phyloP scores from a whole-genome alignment of 257 asterid species.

The Solanum etuberosum region DNA sequence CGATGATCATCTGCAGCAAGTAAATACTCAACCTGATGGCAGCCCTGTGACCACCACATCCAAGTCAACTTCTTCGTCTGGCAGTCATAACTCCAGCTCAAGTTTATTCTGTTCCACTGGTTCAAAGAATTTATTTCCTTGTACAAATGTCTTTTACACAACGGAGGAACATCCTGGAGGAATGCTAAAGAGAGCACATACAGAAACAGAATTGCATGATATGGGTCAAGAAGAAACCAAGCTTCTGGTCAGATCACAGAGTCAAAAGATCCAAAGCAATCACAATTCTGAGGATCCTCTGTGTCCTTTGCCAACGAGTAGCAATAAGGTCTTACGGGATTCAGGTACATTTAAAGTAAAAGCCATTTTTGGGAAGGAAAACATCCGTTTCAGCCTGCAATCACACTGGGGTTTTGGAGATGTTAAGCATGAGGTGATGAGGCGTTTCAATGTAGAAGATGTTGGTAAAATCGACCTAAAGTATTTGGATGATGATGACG shows the following conservation, averaged over 20 bases:
- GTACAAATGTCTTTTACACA: conserved; percentile 9
- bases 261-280: conserved; percentile 38
- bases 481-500: conserved; percentile 67
- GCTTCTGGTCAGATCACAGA: conserved; percentile 41
- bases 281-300: conserved; percentile 26
- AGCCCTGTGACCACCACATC: conserved; percentile 29
- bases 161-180: conserved; percentile 26
- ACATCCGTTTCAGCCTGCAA: conserved; percentile 54
- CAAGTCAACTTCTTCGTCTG: conserved; percentile 48
- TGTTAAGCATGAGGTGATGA: conserved; percentile 35
- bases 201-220: conserved; percentile 43
- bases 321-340: conserved; percentile 13
- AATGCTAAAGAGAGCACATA: conserved; percentile 27
- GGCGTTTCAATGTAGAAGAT: conserved; percentile 53
- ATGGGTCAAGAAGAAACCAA: conserved; percentile 37
- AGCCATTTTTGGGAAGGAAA: conserved; percentile 64
- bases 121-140: conserved; percentile 27
- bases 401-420: conserved; percentile 47
- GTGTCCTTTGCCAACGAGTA: conserved; percentile 19
- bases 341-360: conserved; percentile 34
- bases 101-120: conserved; percentile 47
- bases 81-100: conserved; percentile 63
- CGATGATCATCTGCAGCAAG: conserved; percentile 7
- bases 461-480: conserved; percentile 36
- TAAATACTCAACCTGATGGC: conserved; percentile 20